Percentiles rank a stretch among this genome's conserved stretches.
Conservation (phyloP, 2,329 filamentous ascomycete species). For the Alternaria consortialis region DNA sequence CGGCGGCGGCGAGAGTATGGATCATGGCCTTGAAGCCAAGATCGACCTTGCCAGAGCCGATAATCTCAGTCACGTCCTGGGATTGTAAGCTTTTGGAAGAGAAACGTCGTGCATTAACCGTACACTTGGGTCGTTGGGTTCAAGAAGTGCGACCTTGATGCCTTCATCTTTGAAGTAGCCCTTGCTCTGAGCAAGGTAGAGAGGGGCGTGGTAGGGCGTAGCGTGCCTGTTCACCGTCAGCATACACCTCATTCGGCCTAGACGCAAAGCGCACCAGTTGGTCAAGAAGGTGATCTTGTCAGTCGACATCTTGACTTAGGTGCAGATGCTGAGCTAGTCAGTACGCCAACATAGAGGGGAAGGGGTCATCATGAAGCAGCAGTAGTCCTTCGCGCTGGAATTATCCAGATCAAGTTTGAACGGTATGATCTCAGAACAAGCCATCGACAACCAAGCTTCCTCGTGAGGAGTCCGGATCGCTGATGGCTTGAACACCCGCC, state of each 20-base stretch:
- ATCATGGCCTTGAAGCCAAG: constrained; percentile 88
- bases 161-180: constrained; percentile 79
- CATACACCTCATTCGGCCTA: constrained; percentile 3
- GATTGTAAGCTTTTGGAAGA: background rate
- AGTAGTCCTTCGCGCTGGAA: constrained; percentile 83
- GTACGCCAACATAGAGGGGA: constrained; percentile 38
- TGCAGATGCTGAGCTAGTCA: constrained; percentile 56
- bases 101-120: constrained; percentile 19
- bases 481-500: constrained; percentile 28
- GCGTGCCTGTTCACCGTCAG: constrained; percentile 69
- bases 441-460: background rate
- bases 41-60: constrained; percentile 78
- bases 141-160: constrained; percentile 78
- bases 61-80: constrained; percentile 81
- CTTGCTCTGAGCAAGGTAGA: constrained; percentile 79
- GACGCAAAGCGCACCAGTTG: constrained; percentile 70
- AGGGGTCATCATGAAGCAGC: constrained; percentile 67
- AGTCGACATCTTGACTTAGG: constrained; percentile 71
- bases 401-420: constrained; percentile 87
- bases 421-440: constrained; percentile 62
- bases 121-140: constrained; percentile 80
- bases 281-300: constrained; percentile 87
- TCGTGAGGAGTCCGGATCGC: background rate
- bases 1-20: constrained; percentile 80
- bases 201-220: constrained; percentile 80